Evolutionary conservation across 2,329 filamentous ascomycete species (phyloP).

Genomic region (Lasiodiplodia theobromae): DNA sequence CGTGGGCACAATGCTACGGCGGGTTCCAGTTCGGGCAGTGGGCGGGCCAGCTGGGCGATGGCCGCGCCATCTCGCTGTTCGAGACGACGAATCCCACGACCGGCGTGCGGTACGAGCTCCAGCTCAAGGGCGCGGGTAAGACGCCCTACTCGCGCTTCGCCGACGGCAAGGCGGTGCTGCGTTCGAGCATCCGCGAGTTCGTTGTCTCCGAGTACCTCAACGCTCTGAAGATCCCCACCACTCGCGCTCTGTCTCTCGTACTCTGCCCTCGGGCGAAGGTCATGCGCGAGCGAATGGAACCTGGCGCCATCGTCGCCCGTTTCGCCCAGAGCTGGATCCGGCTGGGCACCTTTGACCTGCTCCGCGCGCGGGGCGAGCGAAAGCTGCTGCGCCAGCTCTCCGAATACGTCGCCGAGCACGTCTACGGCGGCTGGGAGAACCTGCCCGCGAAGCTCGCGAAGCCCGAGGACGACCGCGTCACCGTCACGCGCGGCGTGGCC

Average conservation of each 20-base stretch:
- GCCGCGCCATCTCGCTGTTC: slow-evolving; percentile 91
- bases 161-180: slow-evolving; percentile 90
- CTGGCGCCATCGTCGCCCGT: slow-evolving; percentile 88
- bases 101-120: slow-evolving; percentile 81
- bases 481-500: slow-evolving; percentile 58
- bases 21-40: slow-evolving; percentile 77
- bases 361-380: slow-evolving; percentile 81
- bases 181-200: slow-evolving; percentile 93
- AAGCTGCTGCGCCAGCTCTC: slow-evolving; percentile 75
- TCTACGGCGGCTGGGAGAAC: slow-evolving; percentile 87
- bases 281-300: slow-evolving; percentile 79
- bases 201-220: slow-evolving; percentile 89
- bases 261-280: slow-evolving; percentile 77
- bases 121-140: slow-evolving; percentile 90
- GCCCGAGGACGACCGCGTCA: slow-evolving; percentile 55
- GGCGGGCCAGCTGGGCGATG: slow-evolving; percentile 96
- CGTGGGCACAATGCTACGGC: slow-evolving; percentile 98
- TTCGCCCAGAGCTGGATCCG: slow-evolving; percentile 93
- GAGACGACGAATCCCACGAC: slow-evolving; percentile 80
- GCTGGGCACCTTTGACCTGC: slow-evolving; percentile 95
- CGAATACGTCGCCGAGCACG: slow-evolving; percentile 85
- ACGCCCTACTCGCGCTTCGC: slow-evolving; percentile 97
- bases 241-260: slow-evolving; percentile 83
- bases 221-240: slow-evolving; percentile 84
- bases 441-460: slow-evolving; percentile 68